Evolutionary conservation across 345 rosid species (phyloP), one percentile per base, ranked within the genome.

Genomic region (Rubroshorea leprosula): DNA sequence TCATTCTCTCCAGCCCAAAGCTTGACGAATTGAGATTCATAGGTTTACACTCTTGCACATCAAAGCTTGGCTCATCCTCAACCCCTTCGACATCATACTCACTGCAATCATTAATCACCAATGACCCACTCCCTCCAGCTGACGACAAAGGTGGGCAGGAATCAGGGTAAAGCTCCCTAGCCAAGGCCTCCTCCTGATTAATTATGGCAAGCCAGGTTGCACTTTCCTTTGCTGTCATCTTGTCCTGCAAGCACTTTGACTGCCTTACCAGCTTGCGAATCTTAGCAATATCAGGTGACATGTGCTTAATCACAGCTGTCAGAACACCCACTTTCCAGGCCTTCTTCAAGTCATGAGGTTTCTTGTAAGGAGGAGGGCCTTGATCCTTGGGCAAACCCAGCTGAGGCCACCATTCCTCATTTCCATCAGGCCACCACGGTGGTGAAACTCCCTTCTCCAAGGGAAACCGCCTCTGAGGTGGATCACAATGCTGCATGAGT

Each of bases 311-410:
- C 6, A 92, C 84, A 4, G 89, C 89, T 0, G 91, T 82, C 50
- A 92, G 75, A 23, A 92, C 86, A 27, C 98, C 96, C 25, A 89
- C 95, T 65, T 92, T 92, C 98, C 97, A 89, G 0, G 90, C 74
- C 76, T 92, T 92, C 78, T 92, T 92, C 75, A 92, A 78, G 66
- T 89, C 98, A 63, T 89, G 98, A 67, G 97, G 98, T 76, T 92
- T 92, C 89, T 85, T 92, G 76, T 92, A 92, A 55, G 97, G 97
- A 5, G 96, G 98, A 51, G 94, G 66, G n/a, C 86, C 78, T 44
- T 68, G 85, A 10, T 78, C 87, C 55, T 78, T 81, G 0, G 87
- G 81, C 69, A 92, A 66, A 29, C 89, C 78, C 63, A 92, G 61
- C 5, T 89, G 86, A 1, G 80, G 79, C 98, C 98, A 89, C 87